These are phyloP conservation scores for Leucoagaricus sp. DNA, from an alignment of 1,284 basidiomycete species.

Conservation along the genomic window DNA sequence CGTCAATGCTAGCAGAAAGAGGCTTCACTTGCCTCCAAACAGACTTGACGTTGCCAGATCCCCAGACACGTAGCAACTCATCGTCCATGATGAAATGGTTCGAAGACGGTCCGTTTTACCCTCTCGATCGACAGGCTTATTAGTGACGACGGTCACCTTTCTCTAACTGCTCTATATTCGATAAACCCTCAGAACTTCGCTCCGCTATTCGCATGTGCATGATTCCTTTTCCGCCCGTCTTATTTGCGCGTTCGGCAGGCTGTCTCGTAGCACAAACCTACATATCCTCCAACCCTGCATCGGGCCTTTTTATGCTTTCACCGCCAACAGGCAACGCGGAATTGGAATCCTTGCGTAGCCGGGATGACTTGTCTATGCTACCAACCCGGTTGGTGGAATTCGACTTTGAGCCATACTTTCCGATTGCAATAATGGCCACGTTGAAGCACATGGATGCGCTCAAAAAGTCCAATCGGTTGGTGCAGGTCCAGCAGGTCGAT, in stretches of 20 bases:
- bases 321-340: constrained; percentile 50
- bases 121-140: not conserved
- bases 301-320: constrained; percentile 59
- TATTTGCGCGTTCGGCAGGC: constrained; percentile 53
- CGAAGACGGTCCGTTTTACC: constrained; percentile 34
- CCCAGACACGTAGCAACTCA: constrained; percentile 28
- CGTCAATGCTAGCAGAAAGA: constrained; percentile 53
- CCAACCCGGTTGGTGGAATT: constrained; percentile 50
- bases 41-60: constrained; percentile 42
- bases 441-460: constrained; percentile 34
- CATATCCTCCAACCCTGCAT: constrained; percentile 64
- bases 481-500: constrained; percentile 38
- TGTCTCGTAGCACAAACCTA: constrained; percentile 66
- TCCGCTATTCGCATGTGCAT: constrained; percentile 43
- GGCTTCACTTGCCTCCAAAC: constrained; percentile 63
- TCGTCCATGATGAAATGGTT: constrained; percentile 38
- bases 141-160: not conserved
- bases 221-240: constrained; percentile 64
- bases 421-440: constrained; percentile 53
- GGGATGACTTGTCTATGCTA: constrained; percentile 23
- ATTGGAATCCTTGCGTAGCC: constrained; percentile 23
- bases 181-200: constrained; percentile 37
- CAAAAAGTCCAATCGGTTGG: constrained; percentile 37
- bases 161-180: not conserved
- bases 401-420: constrained; percentile 65